phyloP scores from a whole-genome alignment of 192 early-diverging fungal species.

The Cetraspora pellucida region DNA sequence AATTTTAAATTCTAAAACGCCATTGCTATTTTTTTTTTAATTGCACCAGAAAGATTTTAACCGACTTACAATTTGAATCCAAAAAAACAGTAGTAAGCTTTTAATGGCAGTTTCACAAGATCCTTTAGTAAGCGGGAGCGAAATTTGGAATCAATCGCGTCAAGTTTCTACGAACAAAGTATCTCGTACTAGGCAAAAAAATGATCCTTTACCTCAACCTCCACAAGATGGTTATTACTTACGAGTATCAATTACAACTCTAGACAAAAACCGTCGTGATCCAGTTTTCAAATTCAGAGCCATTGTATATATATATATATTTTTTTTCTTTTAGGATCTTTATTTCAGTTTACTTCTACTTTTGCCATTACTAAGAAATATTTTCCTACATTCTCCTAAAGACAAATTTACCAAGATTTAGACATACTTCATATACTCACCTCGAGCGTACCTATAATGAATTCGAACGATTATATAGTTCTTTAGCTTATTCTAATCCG shows the following conservation, averaged over 20 bases:
- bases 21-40: too few relatives aligned
- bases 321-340: background rate
- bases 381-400: slow-evolving; percentile 12
- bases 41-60: too few relatives aligned
- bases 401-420: slow-evolving; percentile 49
- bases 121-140: background rate
- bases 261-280: slow-evolving; percentile 30
- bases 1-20: too few relatives aligned
- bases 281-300: slow-evolving; percentile 33
- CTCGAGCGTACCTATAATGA: slow-evolving; percentile 46
- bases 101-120: slow-evolving; percentile 29
- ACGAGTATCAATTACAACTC: background rate
- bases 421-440: slow-evolving; percentile 40
- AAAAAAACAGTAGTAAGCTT: background rate
- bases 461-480: slow-evolving; percentile 44
- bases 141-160: background rate
- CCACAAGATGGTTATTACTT: slow-evolving; percentile 21
- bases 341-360: background rate
- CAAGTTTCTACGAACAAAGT: slow-evolving; percentile 3
- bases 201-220: background rate
- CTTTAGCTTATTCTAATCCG: slow-evolving; percentile 44
- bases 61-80: too few relatives aligned
- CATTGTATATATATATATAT: background rate
- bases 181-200: slow-evolving; percentile 1
- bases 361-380: background rate